Base-by-base conservation (phyloP, 805 yeast genomes). In the Teunomyces gatunensis region DNA sequence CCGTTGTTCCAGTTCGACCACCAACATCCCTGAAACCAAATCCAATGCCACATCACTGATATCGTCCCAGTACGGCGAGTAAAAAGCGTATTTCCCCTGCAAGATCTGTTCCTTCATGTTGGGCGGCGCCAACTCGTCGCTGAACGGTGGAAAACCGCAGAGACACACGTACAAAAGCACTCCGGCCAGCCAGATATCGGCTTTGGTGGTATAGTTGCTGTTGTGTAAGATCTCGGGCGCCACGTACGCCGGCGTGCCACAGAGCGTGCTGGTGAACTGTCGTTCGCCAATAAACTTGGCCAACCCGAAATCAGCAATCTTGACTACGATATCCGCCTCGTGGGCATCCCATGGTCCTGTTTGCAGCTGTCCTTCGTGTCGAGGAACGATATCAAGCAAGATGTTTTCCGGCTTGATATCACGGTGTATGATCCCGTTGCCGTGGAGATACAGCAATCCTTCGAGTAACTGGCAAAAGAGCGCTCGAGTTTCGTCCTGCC, bases 231-330 rank as follows among this genome's bases (percentile, higher is more conserved):
- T 85, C 58, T 87, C 95, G 0, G 95, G 95, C 0, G 94, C 94
- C 15, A 87, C 94, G 59, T 87, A 87, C 0, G 92, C 89, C 0
- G 95, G 95, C 0, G 95, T 87, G 1, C 95, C 95, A 67, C 95
- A 87, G 35, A 87, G 64, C 0, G 95, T 87, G 55, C 83, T 83
- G 7, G 95, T 85, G 59, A 85, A 85, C 50, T 82, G 79, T 52
- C 81, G 67, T 55, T 85, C 89, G 5, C 92, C 92, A 39, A 87
- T 77, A 53, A 79, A 79, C 60, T 80, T 80, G 3, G 85, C 85
- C 36, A 80, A 63, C 0, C 97, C 97, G 65, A 87, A 87, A 65
- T 87, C 95, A 0, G 92, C 94, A 44, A 87, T 85, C 59, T 87
- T 87, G 7, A 87, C 89, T 49, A 68, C 67, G 6, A 87, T 77